Evolutionary conservation across 768 basidiomycete species (phyloP), one percentile per base, ranked within the genome.

Genomic region (Pholiota molesta): DNA sequence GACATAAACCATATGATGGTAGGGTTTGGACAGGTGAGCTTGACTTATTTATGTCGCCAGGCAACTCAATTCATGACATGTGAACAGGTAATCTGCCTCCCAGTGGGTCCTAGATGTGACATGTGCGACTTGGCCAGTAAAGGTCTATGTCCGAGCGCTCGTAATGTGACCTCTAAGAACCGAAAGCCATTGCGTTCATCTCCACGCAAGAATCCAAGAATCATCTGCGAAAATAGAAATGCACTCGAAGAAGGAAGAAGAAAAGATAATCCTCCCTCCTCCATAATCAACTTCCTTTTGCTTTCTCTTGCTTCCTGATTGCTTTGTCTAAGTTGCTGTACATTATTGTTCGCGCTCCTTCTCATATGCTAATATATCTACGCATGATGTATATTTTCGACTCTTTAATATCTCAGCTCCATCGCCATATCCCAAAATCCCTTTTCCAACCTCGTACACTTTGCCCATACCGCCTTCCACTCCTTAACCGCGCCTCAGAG

Each of bases 1-100:
- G 87, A 93, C 26, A 93, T 95, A 60, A 94, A 94, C 69, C 87
- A 87, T 60, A 68, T 91, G 72, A 81, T 95, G 0, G 93, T 94
- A 3, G 92, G 92, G 0, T 94, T 95, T 62, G 93, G 92, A 35
- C 92, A 94, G 83, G 92, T 91, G 63, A 29, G 75, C 55, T 13
- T 49, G 35, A 52, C 26, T 37, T 6, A 39, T 40, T 14, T 21
- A n/a, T 13, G 39, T 55, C 33, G 10, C 42, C 16, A 39, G 13
- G 53, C 14, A 21, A 37, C 14, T 31, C 21, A 13, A 11, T 57
- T 10, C 39, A 64, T 29, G 61, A 3, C 2, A 9, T 31, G 28
- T 13, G 17, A 49, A 7, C 62, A 92, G 91, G 84, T 82, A 0
- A 78, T 92, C 0, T 94, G 91, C 60, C 72, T 86, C 2, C 87